These are phyloP conservation scores for Penicillium sp. DNA, from an alignment of 2,329 filamentous ascomycete genomes.

Conservation along the genomic window DNA sequence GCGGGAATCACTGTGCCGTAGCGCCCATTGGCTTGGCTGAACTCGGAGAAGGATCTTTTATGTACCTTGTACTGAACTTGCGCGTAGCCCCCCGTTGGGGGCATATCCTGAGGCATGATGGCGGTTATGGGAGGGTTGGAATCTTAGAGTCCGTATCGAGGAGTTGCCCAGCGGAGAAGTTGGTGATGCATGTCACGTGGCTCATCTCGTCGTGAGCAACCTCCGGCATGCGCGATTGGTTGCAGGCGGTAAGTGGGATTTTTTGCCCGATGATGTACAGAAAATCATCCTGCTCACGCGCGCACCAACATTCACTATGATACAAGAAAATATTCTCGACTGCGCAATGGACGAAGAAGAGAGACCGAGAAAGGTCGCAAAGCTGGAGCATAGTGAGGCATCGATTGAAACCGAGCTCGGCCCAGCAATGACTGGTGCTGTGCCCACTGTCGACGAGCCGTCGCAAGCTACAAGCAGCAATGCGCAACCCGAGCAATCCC, in stretches of 20 bases:
- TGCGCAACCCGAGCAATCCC: constrained; percentile 1
- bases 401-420: constrained; percentile 18
- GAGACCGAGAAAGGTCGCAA: constrained; percentile 51
- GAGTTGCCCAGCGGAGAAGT: constrained; percentile 23
- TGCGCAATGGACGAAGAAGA: constrained; percentile 49
- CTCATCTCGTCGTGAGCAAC: constrained; percentile 26
- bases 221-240: constrained; percentile 26
- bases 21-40: not conserved
- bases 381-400: constrained; percentile 40
- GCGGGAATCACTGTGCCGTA: constrained; percentile 1
- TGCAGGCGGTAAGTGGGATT: constrained; percentile 8
- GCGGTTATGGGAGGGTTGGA: constrained; percentile 20
- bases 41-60: constrained; percentile 14
- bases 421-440: constrained; percentile 28
- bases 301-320: not conserved
- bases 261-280: constrained; percentile 17
- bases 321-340: not conserved
- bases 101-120: constrained; percentile 95
- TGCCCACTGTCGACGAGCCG: constrained; percentile 12
- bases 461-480: constrained; percentile 9
- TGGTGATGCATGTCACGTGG: constrained; percentile 28
- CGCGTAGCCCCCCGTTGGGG: constrained; percentile 87
- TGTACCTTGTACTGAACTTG: constrained; percentile 93
- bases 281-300: constrained; percentile 7
- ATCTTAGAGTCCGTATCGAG: constrained; percentile 15